Percentiles rank a stretch among this genome's conserved stretches.
phyloP scores from a whole-genome alignment of 768 basidiomycete species.

The Lactarius psammicola region DNA sequence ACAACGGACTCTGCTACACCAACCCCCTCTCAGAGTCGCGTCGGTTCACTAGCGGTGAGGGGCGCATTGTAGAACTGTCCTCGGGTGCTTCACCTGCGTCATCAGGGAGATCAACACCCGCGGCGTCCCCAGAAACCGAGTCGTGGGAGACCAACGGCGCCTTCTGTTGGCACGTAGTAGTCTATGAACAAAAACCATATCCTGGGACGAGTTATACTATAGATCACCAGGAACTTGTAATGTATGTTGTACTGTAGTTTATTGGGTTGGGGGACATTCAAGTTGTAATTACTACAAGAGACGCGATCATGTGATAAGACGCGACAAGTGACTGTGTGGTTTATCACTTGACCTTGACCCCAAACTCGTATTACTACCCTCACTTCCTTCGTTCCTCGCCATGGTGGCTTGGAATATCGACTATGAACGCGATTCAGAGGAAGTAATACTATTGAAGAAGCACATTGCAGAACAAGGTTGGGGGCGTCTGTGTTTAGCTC shows the following conservation, averaged over 20 bases:
- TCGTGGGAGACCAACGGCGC: conserved; percentile 16
- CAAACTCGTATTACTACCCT: not conserved
- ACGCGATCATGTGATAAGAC: conserved; percentile 27
- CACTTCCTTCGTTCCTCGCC: conserved; percentile 12
- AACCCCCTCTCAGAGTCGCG: conserved; percentile 25
- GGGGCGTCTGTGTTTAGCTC: not conserved
- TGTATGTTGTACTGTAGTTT: conserved; percentile 10
- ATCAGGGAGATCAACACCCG: conserved; percentile 22
- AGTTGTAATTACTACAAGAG: too few species aligned
- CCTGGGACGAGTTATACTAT: conserved; percentile 7
- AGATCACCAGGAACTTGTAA: conserved; percentile 9
- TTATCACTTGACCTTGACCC: not conserved
- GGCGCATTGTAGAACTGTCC: conserved; percentile 15
- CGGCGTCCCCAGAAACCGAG: conserved; percentile 5
- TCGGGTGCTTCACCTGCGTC: conserved; percentile 10
- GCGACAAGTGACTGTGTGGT: conserved; percentile 21
- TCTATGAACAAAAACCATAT: not conserved
- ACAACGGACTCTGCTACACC: conserved; percentile 10
- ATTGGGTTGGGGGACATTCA: not conserved
- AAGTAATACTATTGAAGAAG: conserved; percentile 26
- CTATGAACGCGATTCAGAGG: conserved; percentile 29
- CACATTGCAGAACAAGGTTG: conserved; percentile 29
- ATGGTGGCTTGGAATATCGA: conserved; percentile 25
- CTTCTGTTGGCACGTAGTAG: conserved; percentile 16
- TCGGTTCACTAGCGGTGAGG: conserved; percentile 13